phyloP scores from a whole-genome alignment of 2,329 filamentous ascomycete species.

The Exophiala mesophila region DNA sequence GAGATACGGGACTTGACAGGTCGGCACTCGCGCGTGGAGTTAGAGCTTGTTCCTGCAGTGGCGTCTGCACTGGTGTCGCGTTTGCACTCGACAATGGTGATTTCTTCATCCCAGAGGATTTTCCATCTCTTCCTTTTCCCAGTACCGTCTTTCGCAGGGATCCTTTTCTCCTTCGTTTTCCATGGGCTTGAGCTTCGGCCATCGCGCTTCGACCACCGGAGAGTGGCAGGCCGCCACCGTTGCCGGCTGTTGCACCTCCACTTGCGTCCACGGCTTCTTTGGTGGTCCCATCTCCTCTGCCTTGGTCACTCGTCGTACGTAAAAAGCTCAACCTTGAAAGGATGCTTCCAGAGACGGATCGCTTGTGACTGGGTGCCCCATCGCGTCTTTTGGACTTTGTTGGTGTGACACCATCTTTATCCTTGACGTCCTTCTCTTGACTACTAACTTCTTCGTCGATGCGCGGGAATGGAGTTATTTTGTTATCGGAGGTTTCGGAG shows the following conservation, averaged over 20 bases:
- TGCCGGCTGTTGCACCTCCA: slow-evolving; percentile 27
- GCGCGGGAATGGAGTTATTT: slow-evolving; percentile 21
- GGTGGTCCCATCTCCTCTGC: slow-evolving; percentile 25
- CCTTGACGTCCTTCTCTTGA: slow-evolving; percentile 15
- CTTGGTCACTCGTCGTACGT: slow-evolving; percentile 43
- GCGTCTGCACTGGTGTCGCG: slow-evolving; percentile 9
- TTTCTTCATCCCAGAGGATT: slow-evolving; percentile 49
- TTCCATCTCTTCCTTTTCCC: slow-evolving; percentile 64
- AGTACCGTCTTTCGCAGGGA: slow-evolving; percentile 83
- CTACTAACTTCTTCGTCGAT: slow-evolving; percentile 21
- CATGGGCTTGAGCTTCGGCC: slow-evolving; percentile 43
- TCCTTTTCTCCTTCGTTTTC: slow-evolving; percentile 65
- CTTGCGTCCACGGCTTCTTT: not conserved
- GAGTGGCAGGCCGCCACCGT: slow-evolving; percentile 29
- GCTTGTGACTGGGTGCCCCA: slow-evolving; percentile 38
- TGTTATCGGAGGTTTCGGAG: slow-evolving; percentile 14
- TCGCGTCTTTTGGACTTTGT: slow-evolving; percentile 16
- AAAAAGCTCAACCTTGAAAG: slow-evolving; percentile 68
- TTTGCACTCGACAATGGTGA: slow-evolving; percentile 31
- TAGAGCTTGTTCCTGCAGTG: slow-evolving; percentile 18
- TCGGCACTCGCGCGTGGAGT: slow-evolving; percentile 21
- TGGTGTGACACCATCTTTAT: not conserved
- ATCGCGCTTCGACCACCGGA: slow-evolving; percentile 40
- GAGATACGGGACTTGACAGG: slow-evolving; percentile 16
- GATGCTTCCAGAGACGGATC: slow-evolving; percentile 59